Evolutionary conservation across 768 basidiomycete species (phyloP), one percentile per base, ranked within the genome.

Genomic region (Dendrothele bispora): DNA sequence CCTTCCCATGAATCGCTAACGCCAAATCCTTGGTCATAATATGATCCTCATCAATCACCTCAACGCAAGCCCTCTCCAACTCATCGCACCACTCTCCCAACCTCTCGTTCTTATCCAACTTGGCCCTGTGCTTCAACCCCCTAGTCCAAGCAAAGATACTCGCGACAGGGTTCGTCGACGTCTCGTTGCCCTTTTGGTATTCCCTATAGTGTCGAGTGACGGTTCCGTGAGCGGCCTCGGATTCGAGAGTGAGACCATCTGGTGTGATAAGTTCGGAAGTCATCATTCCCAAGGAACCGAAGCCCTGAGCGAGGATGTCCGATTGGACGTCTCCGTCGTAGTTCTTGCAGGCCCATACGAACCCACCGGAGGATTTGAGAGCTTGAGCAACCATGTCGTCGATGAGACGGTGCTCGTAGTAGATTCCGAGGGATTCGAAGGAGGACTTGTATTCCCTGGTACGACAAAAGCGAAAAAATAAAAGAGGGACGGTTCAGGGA

Each of bases 81-180:
- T 84, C 82, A 39, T 75, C 58, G 57, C 87, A 91, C 69, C 95
- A 99, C 38, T 69, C 67, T 43, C 69, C 73, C 24, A 99, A 80
- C 27, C 74, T 73, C 18, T 80, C 81, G 63, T 95, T 98, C 32
- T 72, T 73, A 62, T 99, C 95, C 26, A 98, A 77, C 74, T 91
- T 93, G 54, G 94, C 95, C 55, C 94, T 86, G 71, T 93, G 92
- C 45, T 91, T 71, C 34, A 99, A 78, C 0, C 95, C 95, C 38
- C 97, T 85, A 14, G 95, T 98, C 95, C 95, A 99, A 7, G 95
- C 95, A 60, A 95, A 98, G 73, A 99, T 98, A 48, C 90, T 93
- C 37, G 95, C 95, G 56, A 98, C 94, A 32, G 95, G 95, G 80
- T 99, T 99, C 39, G 95, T 99, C 48, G 91, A 94, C 10, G 95